A percentile compares a stretch with the other conserved stretches of the same genome.
Evolutionary conservation across 1,139 yeast genomes (phyloP).

Genomic region (Kodamaea ohmeri): DNA sequence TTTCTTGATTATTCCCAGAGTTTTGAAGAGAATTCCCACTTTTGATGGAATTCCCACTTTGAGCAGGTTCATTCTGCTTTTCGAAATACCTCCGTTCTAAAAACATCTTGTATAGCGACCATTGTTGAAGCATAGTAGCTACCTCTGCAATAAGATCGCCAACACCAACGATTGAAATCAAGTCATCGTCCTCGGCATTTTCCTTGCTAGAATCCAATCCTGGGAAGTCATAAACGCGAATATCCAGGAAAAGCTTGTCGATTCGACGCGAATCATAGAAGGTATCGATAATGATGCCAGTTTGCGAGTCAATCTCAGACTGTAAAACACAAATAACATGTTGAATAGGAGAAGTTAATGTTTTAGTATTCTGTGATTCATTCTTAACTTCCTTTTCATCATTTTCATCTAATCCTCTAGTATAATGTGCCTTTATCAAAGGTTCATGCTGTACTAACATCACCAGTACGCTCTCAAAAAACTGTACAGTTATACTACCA

Average conservation of each 20-base stretch:
- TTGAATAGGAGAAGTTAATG: constrained; percentile 63
- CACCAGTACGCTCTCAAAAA: constrained; percentile 81
- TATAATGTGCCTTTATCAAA: constrained; percentile 71
- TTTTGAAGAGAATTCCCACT: background rate
- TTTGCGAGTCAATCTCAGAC: constrained; percentile 85
- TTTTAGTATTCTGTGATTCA: too few relatives aligned
- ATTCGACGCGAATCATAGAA: constrained; percentile 73
- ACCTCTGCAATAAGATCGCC: constrained; percentile 64
- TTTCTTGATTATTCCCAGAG: too few relatives aligned
- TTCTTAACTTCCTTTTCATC: background rate
- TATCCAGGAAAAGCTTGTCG: constrained; percentile 53
- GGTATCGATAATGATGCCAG: constrained; percentile 83
- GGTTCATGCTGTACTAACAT: constrained; percentile 86
- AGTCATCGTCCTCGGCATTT: constrained; percentile 29
- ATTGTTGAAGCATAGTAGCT: constrained; percentile 74
- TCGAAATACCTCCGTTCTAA: constrained; percentile 52
- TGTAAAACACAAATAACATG: constrained; percentile 73
- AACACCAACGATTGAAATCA: constrained; percentile 48
- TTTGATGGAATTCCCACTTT: background rate
- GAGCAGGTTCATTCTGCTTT: background rate
- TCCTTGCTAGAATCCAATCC: constrained; percentile 28
- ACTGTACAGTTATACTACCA: constrained; percentile 66
- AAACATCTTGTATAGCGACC: constrained; percentile 83
- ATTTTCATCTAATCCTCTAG: constrained; percentile 36
- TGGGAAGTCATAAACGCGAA: constrained; percentile 58